Conservation (phyloP, 2,329 filamentous ascomycete species). For the Fusarium poae region DNA sequence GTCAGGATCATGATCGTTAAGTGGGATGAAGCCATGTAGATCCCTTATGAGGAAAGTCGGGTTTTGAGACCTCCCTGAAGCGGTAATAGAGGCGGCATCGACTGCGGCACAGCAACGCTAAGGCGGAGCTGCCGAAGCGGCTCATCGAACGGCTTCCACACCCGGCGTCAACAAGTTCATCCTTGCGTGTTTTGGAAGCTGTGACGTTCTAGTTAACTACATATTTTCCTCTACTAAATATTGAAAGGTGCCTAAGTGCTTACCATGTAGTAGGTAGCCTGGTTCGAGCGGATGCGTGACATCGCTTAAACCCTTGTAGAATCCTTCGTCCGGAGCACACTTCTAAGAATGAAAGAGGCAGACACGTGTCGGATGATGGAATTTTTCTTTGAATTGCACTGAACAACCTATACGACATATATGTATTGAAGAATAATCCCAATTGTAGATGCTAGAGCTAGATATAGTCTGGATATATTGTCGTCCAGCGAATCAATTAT, state of each 20-base stretch:
- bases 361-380: conserved; percentile 12
- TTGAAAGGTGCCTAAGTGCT: neutral
- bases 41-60: conserved; percentile 2
- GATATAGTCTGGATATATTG: neutral
- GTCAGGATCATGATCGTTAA: neutral
- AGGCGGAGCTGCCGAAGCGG: conserved; percentile 10
- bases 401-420: neutral
- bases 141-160: conserved; percentile 1
- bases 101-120: conserved; percentile 11
- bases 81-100: conserved; percentile 3
- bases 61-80: conserved; percentile 10
- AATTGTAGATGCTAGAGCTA: neutral
- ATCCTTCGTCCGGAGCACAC: conserved; percentile 7
- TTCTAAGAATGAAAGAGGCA: conserved; percentile 7
- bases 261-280: neutral
- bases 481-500: neutral
- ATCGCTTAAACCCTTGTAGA: conserved; percentile 3
- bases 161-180: neutral
- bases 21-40: conserved; percentile 4
- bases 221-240: neutral
- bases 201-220: neutral
- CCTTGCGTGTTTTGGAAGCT: conserved; percentile 2
- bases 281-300: conserved; percentile 3
- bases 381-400: conserved; percentile 1
- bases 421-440: conserved; percentile 10